These are phyloP conservation scores for Cytospora piceae DNA, from an alignment of 2,329 filamentous ascomycete genomes.

Conservation along the genomic window DNA sequence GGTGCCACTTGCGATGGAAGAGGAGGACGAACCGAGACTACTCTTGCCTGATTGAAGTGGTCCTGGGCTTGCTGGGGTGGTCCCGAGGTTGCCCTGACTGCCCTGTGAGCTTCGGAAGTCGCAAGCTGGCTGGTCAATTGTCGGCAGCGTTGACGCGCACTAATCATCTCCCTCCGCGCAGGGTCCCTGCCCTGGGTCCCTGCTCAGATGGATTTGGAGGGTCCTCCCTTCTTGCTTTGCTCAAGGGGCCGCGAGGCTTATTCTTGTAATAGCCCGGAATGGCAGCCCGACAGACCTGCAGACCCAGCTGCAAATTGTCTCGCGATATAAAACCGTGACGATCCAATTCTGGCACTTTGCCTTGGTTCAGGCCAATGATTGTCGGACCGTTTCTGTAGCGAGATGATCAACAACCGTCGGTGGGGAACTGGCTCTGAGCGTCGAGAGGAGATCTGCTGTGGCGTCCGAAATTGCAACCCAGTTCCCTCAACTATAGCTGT, in stretches of 20 bases:
- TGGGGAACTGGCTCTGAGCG: background rate
- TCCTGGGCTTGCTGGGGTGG: background rate
- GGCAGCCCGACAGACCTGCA: background rate
- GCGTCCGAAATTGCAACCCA: conserved; percentile 4
- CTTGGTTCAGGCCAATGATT: background rate
- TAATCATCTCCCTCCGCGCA: conserved; percentile 4
- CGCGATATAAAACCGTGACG: background rate
- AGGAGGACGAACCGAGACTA: conserved; percentile 15
- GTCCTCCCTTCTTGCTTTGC: background rate
- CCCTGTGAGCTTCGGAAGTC: conserved; percentile 7
- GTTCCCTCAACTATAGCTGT: background rate
- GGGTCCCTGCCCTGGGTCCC: conserved; percentile 21
- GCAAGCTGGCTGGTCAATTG: conserved; percentile 18
- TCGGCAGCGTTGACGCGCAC: conserved; percentile 24
- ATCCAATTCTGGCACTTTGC: conserved; percentile 10
- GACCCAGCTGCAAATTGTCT: background rate
- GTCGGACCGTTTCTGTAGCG: conserved; percentile 2
- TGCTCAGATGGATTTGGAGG: conserved; percentile 13
- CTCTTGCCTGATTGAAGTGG: conserved; percentile 15
- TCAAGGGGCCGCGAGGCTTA: conserved; percentile 7
- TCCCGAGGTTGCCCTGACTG: background rate
- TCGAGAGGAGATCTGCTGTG: conserved; percentile 4
- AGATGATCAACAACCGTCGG: background rate
- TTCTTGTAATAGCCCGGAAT: no score
- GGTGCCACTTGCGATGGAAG: conserved; percentile 23